Evolutionary conservation across 2,329 filamentous ascomycete genomes (phyloP), one percentile per base, ranked within the genome.

Genomic region (Seiridium unicorne): DNA sequence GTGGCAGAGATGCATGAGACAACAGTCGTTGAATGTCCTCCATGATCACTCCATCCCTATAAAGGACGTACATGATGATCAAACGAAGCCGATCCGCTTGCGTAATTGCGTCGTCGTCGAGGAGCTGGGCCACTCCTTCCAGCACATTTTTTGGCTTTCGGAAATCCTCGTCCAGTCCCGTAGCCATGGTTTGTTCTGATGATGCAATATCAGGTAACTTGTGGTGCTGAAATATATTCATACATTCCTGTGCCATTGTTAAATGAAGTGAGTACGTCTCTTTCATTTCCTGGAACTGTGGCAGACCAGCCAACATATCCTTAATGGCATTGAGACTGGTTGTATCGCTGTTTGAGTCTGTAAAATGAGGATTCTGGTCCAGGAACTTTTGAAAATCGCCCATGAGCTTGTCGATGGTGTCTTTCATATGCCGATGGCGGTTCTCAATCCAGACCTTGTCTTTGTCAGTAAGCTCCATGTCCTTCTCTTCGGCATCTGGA

Each of bases 381-480:
- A 97, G 84, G 76, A 99, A 99, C 71, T 89, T 93, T 69, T 93
- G 89, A 71, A 99, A 98, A 72, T 98, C 94, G 60, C 87, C 85
- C 82, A 94, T 95, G 62, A 99, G 81, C 74, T 94, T 96, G 70
- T 94, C 91, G 68, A 98, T 93, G 3, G 95, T 95, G 73, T 98
- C 93, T 73, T 96, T 97, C 95, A 99, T 99, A 76, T 99, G 95
- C 57, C 88, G 85, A 76, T 99, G 95, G 58, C 95, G 85, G 71
- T 97, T 97, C 62, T 95, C 91, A 32, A 96, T 89, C 95, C 95
- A 99, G 51, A 99, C 91, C 72, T 89, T 90, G 77, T 99, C 95
- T 69, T 92, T 90, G 65, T 99, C 95, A 38, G 84, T 83, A 54
- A 99, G 89, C 68, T 97, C 93, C 83, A 97, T 90, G 49, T 97